Conservation (phyloP, 2,329 filamentous ascomycete genomes). For the Alternaria viburni region DNA sequence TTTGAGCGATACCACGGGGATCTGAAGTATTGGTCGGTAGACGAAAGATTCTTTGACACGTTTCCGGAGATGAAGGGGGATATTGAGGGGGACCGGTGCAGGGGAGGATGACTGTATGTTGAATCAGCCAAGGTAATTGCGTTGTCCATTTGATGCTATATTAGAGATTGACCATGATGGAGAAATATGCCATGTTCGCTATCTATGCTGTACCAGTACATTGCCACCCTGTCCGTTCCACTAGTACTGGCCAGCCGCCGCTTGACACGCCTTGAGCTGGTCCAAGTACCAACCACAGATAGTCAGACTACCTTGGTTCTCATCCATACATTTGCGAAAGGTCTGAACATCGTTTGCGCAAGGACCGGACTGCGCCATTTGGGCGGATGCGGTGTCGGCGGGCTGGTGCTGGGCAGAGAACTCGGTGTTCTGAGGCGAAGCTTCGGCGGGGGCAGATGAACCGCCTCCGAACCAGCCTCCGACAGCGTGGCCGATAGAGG, state of each 20-base stretch:
- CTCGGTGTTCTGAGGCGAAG: slow-evolving; percentile 44
- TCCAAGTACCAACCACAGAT: slow-evolving; percentile 99
- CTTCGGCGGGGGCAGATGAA: slow-evolving; percentile 62
- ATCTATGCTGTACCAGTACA: slow-evolving; percentile 3
- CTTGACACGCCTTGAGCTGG: slow-evolving; percentile 71
- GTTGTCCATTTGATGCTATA: background rate
- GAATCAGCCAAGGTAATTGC: background rate
- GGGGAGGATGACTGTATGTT: background rate
- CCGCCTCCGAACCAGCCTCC: slow-evolving; percentile 85
- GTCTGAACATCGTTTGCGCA: slow-evolving; percentile 80
- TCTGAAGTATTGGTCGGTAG: slow-evolving; percentile 35
- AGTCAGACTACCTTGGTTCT: slow-evolving; percentile 90
- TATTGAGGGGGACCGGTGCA: slow-evolving; percentile 38
- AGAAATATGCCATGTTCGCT: background rate
- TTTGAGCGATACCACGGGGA: slow-evolving; percentile 42
- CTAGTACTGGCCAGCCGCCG: slow-evolving; percentile 57
- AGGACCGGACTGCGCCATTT: slow-evolving; percentile 41
- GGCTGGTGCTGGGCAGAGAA: slow-evolving; percentile 32
- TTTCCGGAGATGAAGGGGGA: slow-evolving; percentile 40
- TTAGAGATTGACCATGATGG: background rate
- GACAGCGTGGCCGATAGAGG: slow-evolving; percentile 92
- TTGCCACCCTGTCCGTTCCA: background rate
- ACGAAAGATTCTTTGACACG: slow-evolving; percentile 30
- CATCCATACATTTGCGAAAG: slow-evolving; percentile 97
- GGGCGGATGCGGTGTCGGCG: slow-evolving; percentile 49